Percentiles rank a stretch among this genome's conserved stretches.
Conservation (phyloP, 306 rosid species). For the Dicorynia guianensis region DNA sequence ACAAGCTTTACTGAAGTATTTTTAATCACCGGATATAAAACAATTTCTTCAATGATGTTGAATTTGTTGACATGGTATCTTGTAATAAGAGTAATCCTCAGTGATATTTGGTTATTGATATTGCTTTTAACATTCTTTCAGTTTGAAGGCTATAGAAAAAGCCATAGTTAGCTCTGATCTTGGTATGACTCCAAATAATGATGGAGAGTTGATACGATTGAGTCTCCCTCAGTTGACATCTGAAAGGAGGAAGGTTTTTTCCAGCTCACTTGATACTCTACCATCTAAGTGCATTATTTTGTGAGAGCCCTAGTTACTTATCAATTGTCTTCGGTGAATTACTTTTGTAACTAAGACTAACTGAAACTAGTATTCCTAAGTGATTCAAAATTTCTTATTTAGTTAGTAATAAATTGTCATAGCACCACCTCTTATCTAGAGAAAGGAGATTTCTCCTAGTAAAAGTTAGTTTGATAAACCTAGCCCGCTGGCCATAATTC, state of each 20-base stretch:
- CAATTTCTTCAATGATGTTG: not conserved
- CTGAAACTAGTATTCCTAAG: slow-evolving; percentile 27
- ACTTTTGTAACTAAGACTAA: not conserved
- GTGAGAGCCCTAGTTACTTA: not conserved
- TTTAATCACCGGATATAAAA: slow-evolving; percentile 7
- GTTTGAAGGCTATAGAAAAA: slow-evolving; percentile 95
- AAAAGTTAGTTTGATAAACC: not conserved
- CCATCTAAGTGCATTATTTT: slow-evolving; percentile 11
- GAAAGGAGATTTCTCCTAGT: slow-evolving; percentile 15
- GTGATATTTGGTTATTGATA: slow-evolving; percentile 37
- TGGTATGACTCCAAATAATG: slow-evolving; percentile 95
- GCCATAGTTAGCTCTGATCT: slow-evolving; percentile 89
- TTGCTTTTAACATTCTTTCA: slow-evolving; percentile 45
- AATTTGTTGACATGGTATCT: slow-evolving; percentile 7
- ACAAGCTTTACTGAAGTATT: slow-evolving; percentile 20
- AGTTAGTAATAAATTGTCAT: slow-evolving; percentile 10
- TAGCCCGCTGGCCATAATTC: not conserved
- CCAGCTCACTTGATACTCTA: slow-evolving; percentile 33
- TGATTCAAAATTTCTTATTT: slow-evolving; percentile 29
- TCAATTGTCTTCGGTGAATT: not conserved
- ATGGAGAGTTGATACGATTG: slow-evolving; percentile 86
- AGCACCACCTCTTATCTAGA: slow-evolving; percentile 26
- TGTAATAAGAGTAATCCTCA: slow-evolving; percentile 24
- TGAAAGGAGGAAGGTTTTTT: slow-evolving; percentile 90
- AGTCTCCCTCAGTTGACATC: slow-evolving; percentile 86